Percentiles rank a stretch among this genome's conserved stretches.
These are phyloP conservation scores for Canna indica DNA, from an alignment of 176 grass and related monocot species.

Conservation along the genomic window DNA sequence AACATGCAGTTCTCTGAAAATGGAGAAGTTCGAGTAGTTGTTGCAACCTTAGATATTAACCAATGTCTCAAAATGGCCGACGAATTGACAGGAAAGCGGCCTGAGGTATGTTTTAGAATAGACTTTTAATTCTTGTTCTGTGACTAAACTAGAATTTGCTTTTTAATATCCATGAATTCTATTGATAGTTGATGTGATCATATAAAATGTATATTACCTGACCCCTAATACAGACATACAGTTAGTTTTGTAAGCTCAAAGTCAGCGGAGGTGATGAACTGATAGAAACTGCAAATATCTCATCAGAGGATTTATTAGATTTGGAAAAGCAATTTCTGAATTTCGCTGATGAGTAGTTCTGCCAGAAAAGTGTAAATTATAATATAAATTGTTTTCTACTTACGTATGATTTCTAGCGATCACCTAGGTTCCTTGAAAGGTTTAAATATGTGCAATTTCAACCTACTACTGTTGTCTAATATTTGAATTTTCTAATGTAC, in stretches of 20 bases:
- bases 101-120: slow-evolving; percentile 37
- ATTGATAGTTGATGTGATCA: no score
- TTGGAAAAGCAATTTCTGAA: not conserved
- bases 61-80: slow-evolving; percentile 73
- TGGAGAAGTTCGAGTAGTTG: slow-evolving; percentile 73
- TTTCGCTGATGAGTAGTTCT: not conserved
- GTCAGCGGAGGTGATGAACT: not conserved
- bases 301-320: not conserved
- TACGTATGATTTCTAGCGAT: not conserved
- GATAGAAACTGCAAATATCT: not conserved
- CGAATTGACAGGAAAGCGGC: slow-evolving; percentile 69
- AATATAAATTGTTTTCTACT: no score
- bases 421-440: not conserved
- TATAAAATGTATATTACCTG: not conserved
- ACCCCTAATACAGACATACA: not conserved
- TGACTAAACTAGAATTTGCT: not conserved
- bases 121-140: not conserved
- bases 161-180: not conserved
- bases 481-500: not conserved
- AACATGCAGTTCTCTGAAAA: slow-evolving; percentile 68
- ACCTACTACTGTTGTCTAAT: not conserved
- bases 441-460: not conserved
- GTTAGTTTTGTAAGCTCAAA: not conserved
- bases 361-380: no score
- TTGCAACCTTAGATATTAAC: slow-evolving; percentile 80